phyloP scores from a whole-genome alignment of 768 basidiomycete genomes.

The Cantharellus cinnabarinus region DNA sequence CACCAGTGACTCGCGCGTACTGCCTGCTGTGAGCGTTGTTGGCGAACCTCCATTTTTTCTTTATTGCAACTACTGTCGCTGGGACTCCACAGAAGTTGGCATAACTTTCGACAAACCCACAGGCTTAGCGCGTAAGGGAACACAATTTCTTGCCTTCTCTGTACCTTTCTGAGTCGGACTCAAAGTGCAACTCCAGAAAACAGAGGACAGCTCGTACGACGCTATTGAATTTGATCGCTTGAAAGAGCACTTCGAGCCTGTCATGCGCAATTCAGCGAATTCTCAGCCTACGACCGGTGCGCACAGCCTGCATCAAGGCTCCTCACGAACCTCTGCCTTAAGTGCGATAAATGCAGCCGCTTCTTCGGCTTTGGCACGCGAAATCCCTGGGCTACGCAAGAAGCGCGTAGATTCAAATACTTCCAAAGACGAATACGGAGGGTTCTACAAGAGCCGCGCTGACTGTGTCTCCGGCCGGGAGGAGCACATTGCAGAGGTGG shows the following conservation, averaged over 20 bases:
- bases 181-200: conserved; percentile 76
- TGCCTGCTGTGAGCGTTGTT: conserved; percentile 16
- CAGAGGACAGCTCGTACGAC: conserved; percentile 69
- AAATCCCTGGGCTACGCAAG: conserved; percentile 22
- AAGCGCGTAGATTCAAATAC: not conserved
- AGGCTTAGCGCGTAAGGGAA: conserved; percentile 61
- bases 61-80: conserved; percentile 80
- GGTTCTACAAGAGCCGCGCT: conserved; percentile 31
- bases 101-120: conserved; percentile 94
- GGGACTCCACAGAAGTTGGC: conserved; percentile 83
- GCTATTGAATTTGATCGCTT: conserved; percentile 79
- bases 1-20: conserved; percentile 36
- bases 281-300: conserved; percentile 4
- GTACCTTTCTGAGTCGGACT: not conserved
- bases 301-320: conserved; percentile 2
- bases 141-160: not conserved
- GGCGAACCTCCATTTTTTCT: conserved; percentile 84
- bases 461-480: conserved; percentile 40
- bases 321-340: conserved; percentile 28
- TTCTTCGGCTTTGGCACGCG: conserved; percentile 69
- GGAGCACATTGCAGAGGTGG: conserved; percentile 48
- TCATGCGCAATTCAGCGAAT: conserved; percentile 33
- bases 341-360: conserved; percentile 50
- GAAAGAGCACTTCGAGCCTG: conserved; percentile 94
- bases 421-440: conserved; percentile 12